Base-by-base conservation (phyloP, 75 land plant species). In the Sequoiadendron giganteum region DNA sequence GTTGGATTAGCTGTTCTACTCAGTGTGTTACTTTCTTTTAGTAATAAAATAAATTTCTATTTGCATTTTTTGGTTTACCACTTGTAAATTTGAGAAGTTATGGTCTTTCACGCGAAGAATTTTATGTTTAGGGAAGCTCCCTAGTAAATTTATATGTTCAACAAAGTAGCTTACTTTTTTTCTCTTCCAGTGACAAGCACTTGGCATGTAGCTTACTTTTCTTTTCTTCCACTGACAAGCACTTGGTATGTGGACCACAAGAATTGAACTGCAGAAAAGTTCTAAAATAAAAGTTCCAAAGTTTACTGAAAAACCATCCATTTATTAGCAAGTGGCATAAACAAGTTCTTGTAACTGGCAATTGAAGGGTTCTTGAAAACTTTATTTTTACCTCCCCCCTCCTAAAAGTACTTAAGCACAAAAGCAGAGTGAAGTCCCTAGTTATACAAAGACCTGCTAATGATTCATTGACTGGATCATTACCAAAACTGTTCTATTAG, bases 371-470 rank as follows among this genome's bases (percentile, higher is more conserved):
- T 40, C 42, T 38, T 15, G 18, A 78, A 76, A 34, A 76, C 0
- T 9, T 76, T 18, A 43, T 39, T 96, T 90, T 55, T 89, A 96
- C 98, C 87, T 96, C 95, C 97, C 95, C 87, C 94, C 93, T 87
- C 94, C 95, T 77, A 95, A 93, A 93, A 96, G 90, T 68, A 97
- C 87, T 82, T 96, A 95, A 73, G 94, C 99, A 73, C 97, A 96
- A 56, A 91, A 94, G 72, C 91, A 94, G 21, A 97, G 94, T 36
- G 98, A 88, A 97, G 93, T 11, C 99, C 99, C 99, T 98, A 97
- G 77, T 97, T 97, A 86, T 97, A 96, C 18, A 97, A 90, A 54
- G 99, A 94, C 86, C 94, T 91, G 38, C 0, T 36, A 0, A 36
- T 36, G 38, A 36, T 36, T 36, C 38, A 36, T 36, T 36, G 38